Evolutionary conservation across 345 rosid species (phyloP).

Genomic region (Eutrema yunnanense): DNA sequence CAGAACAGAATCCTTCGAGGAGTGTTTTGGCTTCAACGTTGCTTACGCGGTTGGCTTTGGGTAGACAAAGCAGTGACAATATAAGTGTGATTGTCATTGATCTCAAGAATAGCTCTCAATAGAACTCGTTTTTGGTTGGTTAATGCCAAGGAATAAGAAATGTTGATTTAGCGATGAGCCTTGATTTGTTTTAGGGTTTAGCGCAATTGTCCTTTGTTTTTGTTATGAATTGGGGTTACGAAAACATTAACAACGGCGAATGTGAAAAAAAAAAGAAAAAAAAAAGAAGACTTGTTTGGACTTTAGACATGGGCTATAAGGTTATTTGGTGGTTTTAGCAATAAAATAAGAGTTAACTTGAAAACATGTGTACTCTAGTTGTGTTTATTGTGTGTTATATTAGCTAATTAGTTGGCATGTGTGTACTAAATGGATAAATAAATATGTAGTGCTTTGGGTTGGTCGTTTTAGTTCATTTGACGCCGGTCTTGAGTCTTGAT

Average conservation of each 20-base stretch:
- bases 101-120: constrained; percentile 37
- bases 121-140: neutral
- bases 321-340: neutral
- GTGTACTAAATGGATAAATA: neutral
- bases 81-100: constrained; percentile 73
- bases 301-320: neutral
- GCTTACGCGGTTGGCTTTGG: constrained; percentile 72
- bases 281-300: neutral
- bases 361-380: neutral
- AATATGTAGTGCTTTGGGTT: neutral
- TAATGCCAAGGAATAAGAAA: neutral
- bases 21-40: constrained; percentile 58
- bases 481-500: neutral
- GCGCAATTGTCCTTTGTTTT: neutral
- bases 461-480: neutral
- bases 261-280: neutral
- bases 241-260: neutral
- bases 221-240: neutral
- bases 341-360: neutral
- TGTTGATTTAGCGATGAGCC: constrained; percentile 1
- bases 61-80: constrained; percentile 63
- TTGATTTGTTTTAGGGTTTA: neutral
- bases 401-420: neutral
- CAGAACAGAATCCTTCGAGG: constrained; percentile 38
- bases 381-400: neutral